Evolutionary conservation across 345 rosid genomes (phyloP).

Genomic region (Moricandia arvensis): DNA sequence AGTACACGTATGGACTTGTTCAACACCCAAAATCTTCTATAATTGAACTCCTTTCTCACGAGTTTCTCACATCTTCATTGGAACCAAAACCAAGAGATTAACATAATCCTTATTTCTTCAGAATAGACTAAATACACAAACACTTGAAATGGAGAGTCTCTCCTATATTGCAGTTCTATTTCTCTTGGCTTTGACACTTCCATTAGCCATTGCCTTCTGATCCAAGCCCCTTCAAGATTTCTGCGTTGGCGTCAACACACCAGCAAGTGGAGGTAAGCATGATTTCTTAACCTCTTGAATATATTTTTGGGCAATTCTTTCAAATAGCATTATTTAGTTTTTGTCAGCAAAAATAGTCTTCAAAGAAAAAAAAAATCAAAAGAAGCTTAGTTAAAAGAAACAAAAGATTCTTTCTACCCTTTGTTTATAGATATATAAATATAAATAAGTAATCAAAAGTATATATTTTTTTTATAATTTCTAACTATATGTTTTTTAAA

Average conservation of each 20-base stretch:
- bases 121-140: background rate
- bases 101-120: background rate
- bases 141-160: slow-evolving; percentile 6
- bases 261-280: slow-evolving; percentile 20
- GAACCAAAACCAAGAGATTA: background rate
- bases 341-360: too few species aligned
- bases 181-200: slow-evolving; percentile 23
- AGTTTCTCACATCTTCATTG: background rate
- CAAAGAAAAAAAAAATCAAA: too few species aligned
- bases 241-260: slow-evolving; percentile 28
- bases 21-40: slow-evolving; percentile 3
- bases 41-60: background rate
- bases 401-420: too few species aligned
- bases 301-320: background rate
- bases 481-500: too few species aligned
- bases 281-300: background rate
- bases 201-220: slow-evolving; percentile 19
- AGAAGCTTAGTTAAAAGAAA: too few species aligned
- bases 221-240: slow-evolving; percentile 30
- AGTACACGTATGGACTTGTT: slow-evolving; percentile 2
- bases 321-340: too few species aligned
- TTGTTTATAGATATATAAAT: too few species aligned
- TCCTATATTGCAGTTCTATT: background rate
- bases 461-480: too few species aligned
- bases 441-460: too few species aligned